Conservation (phyloP, 305 asterid species). For the Rubia peregrina region DNA sequence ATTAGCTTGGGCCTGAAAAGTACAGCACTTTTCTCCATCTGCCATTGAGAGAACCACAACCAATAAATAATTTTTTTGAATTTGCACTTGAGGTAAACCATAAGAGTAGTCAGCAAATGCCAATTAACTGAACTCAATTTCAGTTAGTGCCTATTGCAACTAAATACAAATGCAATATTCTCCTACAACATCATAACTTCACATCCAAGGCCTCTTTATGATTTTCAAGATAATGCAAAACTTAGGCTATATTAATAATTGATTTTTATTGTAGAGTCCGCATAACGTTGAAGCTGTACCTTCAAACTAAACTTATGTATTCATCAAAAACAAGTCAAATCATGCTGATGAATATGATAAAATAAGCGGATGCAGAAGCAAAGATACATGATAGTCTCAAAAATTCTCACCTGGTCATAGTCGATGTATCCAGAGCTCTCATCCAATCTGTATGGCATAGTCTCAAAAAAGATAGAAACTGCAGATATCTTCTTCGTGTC, state of each 20-base stretch:
- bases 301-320: not conserved
- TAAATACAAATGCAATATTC: not conserved
- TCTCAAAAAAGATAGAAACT: conserved; percentile 81
- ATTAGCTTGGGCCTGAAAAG: conserved; percentile 84
- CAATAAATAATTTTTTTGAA: not conserved
- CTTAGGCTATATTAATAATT: not conserved
- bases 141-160: not conserved
- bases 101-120: not conserved
- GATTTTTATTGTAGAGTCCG: not conserved
- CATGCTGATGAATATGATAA: not conserved
- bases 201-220: not conserved
- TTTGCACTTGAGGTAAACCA: not conserved
- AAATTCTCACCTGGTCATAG: conserved; percentile 63
- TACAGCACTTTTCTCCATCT: conserved; percentile 82
- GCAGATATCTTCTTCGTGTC: conserved; percentile 94
- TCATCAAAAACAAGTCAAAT: not conserved
- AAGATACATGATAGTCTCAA: not conserved
- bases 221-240: not conserved
- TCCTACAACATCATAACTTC: not conserved
- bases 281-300: not conserved
- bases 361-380: conserved; percentile 1
- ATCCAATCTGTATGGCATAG: conserved; percentile 87
- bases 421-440: conserved; percentile 85
- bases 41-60: conserved; percentile 22
- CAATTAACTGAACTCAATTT: not conserved